These are phyloP conservation scores for Candida pseudoviswanathii DNA, from an alignment of 1,139 yeast species.

Conservation along the genomic window DNA sequence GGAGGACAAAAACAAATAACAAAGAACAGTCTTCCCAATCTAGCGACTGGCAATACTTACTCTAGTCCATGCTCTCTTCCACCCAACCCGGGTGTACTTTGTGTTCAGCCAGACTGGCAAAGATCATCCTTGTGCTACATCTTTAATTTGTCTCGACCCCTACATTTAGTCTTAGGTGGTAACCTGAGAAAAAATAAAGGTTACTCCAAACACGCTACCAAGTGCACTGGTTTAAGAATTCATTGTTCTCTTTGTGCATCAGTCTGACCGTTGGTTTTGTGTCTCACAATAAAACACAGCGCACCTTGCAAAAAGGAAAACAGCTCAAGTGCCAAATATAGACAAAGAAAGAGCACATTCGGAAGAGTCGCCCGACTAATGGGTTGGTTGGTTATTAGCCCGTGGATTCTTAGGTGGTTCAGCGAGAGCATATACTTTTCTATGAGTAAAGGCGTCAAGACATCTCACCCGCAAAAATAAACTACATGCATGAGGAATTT, in stretches of 20 bases:
- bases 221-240: not conserved
- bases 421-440: too few species aligned
- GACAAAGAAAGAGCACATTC: too few species aligned
- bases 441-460: too few species aligned
- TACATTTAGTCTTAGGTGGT: not conserved
- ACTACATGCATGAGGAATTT: not conserved
- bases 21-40: not conserved
- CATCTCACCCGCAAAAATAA: not conserved
- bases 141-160: not conserved
- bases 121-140: not conserved
- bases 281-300: not conserved
- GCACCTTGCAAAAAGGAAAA: not conserved
- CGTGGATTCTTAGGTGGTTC: too few species aligned
- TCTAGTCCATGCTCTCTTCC: not conserved
- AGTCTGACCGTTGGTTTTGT: not conserved
- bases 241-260: not conserved
- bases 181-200: not conserved
- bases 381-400: too few species aligned
- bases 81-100: not conserved
- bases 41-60: not conserved
- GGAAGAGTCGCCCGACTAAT: too few species aligned
- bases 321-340: too few species aligned
- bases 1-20: not conserved
- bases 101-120: not conserved
- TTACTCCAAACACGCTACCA: not conserved